Evolutionary conservation across 179 eudicot genomes (phyloP).

Genomic region (Carnegiea gigantea): DNA sequence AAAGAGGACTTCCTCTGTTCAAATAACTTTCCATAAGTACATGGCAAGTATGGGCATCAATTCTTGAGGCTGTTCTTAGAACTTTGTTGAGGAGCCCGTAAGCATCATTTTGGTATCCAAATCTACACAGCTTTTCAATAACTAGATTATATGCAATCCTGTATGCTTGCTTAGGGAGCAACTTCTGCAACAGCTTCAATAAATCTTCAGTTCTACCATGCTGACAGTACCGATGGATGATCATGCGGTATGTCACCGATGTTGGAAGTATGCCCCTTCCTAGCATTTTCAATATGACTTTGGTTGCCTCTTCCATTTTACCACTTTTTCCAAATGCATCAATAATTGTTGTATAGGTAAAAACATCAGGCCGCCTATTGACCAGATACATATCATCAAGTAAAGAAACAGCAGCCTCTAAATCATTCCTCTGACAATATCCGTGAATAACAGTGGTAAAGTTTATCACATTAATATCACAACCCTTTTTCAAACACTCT

Average conservation of each 20-base stretch:
- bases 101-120: conserved; percentile 58
- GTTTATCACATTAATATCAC: conserved; percentile 48
- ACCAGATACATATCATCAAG: conserved; percentile 88
- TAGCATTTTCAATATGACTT: conserved; percentile 64
- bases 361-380: conserved; percentile 66
- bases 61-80: conserved; percentile 57
- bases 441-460: conserved; percentile 79
- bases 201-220: conserved; percentile 65
- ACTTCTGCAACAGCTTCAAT: conserved; percentile 55
- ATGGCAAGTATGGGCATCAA: conserved; percentile 63
- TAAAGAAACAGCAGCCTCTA: conserved; percentile 70
- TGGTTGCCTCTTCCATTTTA: conserved; percentile 64
- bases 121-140: conserved; percentile 77
- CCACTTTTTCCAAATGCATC: conserved; percentile 59
- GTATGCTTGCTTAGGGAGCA: conserved; percentile 31
- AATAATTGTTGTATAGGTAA: conserved; percentile 67
- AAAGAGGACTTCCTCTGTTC: conserved; percentile 49
- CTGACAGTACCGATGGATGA: conserved; percentile 70
- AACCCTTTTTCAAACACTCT: conserved; percentile 70
- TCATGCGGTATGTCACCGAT: conserved; percentile 63
- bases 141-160: conserved; percentile 49
- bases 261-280: conserved; percentile 63
- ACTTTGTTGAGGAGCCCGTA: conserved; percentile 60
- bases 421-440: conserved; percentile 58
- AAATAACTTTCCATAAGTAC: conserved; percentile 60